Conservation (phyloP, 805 yeast species). For the Saccharomycopsis sp. region DNA sequence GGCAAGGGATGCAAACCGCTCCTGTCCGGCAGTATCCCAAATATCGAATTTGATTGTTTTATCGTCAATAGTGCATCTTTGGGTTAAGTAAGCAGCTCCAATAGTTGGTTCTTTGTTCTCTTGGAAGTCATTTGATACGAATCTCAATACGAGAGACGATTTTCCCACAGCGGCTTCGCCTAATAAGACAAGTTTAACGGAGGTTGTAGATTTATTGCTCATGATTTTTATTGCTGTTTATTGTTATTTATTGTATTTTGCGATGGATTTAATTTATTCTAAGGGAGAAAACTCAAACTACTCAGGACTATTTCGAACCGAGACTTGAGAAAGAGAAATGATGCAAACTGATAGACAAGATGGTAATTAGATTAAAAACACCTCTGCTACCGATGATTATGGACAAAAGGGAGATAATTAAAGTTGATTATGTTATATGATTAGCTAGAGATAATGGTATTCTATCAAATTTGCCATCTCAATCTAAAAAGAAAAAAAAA, state of each 20-base stretch:
- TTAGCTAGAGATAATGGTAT: too few relatives aligned
- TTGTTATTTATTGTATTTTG: neutral
- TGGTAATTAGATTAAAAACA: too few relatives aligned
- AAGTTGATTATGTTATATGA: too few relatives aligned
- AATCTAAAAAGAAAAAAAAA: too few relatives aligned
- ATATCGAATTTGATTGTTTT: slow-evolving; percentile 86
- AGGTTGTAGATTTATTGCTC: slow-evolving; percentile 43
- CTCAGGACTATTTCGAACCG: too few relatives aligned
- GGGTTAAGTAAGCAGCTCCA: slow-evolving; percentile 96
- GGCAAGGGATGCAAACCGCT: slow-evolving; percentile 89
- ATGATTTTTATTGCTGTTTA: slow-evolving; percentile 5
- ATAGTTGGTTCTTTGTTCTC: slow-evolving; percentile 97
- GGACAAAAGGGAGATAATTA: too few relatives aligned
- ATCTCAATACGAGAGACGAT: slow-evolving; percentile 84
- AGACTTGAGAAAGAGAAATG: too few relatives aligned
- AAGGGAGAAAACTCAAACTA: neutral
- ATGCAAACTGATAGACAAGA: neutral
- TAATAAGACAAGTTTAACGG: slow-evolving; percentile 82
- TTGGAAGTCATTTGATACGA: slow-evolving; percentile 92
- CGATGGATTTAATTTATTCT: neutral
- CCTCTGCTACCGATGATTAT: too few relatives aligned
- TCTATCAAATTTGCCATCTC: neutral
- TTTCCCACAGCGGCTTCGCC: slow-evolving; percentile 99
- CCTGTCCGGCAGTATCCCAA: slow-evolving; percentile 99
- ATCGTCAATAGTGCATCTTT: slow-evolving; percentile 80